Evolutionary conservation across 805 yeast genomes (phyloP).

Genomic region (Schizosaccharomyces cryophilus): DNA sequence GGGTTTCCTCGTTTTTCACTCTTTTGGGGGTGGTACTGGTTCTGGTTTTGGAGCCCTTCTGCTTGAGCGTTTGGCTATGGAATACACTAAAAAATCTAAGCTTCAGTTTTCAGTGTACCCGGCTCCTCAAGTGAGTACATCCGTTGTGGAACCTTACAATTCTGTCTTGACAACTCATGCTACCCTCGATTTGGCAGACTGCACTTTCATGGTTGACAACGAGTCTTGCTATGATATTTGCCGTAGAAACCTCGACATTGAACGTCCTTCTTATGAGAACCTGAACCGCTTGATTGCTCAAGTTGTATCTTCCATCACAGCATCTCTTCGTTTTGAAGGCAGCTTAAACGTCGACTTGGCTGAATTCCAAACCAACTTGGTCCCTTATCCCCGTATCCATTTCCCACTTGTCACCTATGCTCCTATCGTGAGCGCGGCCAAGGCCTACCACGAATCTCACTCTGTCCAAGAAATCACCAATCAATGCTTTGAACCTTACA

Average conservation of each 20-base stretch:
- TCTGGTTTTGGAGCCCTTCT: slow-evolving; percentile 90
- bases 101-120: slow-evolving; percentile 96
- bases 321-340: slow-evolving; percentile 91
- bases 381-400: slow-evolving; percentile 97
- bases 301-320: slow-evolving; percentile 94
- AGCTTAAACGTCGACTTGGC: slow-evolving; percentile 91
- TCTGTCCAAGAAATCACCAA: slow-evolving; percentile 87
- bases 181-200: slow-evolving; percentile 92
- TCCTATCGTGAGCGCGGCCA: slow-evolving; percentile 79
- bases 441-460: slow-evolving; percentile 88
- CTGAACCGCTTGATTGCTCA: slow-evolving; percentile 89
- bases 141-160: slow-evolving; percentile 96
- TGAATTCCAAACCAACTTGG: slow-evolving; percentile 96
- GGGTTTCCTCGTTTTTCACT: slow-evolving; percentile 91
- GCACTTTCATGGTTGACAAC: slow-evolving; percentile 97
- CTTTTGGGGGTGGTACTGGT: slow-evolving; percentile 98
- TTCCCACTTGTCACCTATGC: slow-evolving; percentile 98
- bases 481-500: slow-evolving; percentile 94
- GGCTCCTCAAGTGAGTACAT: slow-evolving; percentile 53
- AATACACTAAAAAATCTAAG: slow-evolving; percentile 89
- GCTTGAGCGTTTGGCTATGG: slow-evolving; percentile 73
- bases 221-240: slow-evolving; percentile 98
- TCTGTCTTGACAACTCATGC: slow-evolving; percentile 93
- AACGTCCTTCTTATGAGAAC: slow-evolving; percentile 70
- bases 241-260: slow-evolving; percentile 77